phyloP scores from a whole-genome alignment of 164 flowering plant species.

The Tetracentron sinense region DNA sequence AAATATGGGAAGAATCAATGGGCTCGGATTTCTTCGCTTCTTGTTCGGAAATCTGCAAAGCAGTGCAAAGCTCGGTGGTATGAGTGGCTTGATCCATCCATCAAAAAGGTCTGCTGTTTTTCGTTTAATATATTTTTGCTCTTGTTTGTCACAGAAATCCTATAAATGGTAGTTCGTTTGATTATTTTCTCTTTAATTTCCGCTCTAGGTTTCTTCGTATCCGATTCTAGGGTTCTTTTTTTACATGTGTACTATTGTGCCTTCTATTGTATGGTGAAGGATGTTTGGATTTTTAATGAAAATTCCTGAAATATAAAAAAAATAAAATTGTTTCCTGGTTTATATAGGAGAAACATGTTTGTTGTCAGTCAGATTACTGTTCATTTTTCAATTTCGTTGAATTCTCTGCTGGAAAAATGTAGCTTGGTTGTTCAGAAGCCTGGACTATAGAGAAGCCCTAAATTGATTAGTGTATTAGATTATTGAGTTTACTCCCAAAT shows the following conservation, averaged over 20 bases:
- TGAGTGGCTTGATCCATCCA: conserved; percentile 99
- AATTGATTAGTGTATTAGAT: too few species aligned
- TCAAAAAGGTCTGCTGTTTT: conserved; percentile 59
- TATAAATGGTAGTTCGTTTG: neutral
- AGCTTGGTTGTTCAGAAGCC: neutral
- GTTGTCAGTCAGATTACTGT: neutral
- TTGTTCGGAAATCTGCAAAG: conserved; percentile 93
- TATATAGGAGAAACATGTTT: neutral
- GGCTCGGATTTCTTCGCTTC: conserved; percentile 92
- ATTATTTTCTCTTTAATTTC: neutral
- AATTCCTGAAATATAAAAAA: neutral
- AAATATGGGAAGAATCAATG: conserved; percentile 98
- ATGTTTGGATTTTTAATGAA: too few species aligned
- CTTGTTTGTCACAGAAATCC: neutral
- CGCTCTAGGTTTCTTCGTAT: neutral
- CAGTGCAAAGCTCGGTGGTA: conserved; percentile 99
- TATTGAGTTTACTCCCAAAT: neutral
- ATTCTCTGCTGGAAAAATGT: neutral
- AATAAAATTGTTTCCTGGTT: too few species aligned
- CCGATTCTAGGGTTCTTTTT: neutral
- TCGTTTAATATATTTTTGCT: neutral
- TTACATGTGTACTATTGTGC: neutral
- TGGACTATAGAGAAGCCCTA: too few species aligned
- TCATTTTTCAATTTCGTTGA: neutral
- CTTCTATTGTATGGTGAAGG: too few species aligned